Conservation (phyloP, 768 basidiomycete genomes). For the Amanita molliuscula region DNA sequence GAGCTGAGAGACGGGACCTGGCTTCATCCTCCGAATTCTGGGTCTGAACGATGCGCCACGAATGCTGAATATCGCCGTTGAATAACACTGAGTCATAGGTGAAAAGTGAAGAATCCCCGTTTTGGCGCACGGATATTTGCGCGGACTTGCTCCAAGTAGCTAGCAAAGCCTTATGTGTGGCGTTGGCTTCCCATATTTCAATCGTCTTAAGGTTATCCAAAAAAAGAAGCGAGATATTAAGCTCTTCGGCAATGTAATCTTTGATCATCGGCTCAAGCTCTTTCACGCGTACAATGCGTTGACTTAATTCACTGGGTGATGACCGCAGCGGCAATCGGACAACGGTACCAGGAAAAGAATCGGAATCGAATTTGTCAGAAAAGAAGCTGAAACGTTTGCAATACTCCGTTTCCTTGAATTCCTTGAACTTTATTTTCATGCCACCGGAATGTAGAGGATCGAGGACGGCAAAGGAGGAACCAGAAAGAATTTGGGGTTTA, state of each 20-base stretch:
- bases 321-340: slow-evolving; percentile 37
- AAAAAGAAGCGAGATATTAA: slow-evolving; percentile 31
- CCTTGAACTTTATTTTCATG: slow-evolving; percentile 17
- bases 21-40: slow-evolving; percentile 3
- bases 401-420: slow-evolving; percentile 20
- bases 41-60: slow-evolving; percentile 25
- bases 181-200: slow-evolving; percentile 27
- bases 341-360: slow-evolving; percentile 26
- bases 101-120: neutral
- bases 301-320: slow-evolving; percentile 21
- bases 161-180: slow-evolving; percentile 13
- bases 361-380: slow-evolving; percentile 8
- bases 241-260: slow-evolving; percentile 30
- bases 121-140: neutral
- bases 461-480: slow-evolving; percentile 25
- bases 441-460: slow-evolving; percentile 31
- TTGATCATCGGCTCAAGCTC: slow-evolving; percentile 28
- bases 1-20: neutral
- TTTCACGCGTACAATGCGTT: slow-evolving; percentile 17
- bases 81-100: slow-evolving; percentile 1
- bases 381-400: slow-evolving; percentile 21
- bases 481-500: slow-evolving; percentile 37
- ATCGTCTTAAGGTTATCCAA: slow-evolving; percentile 27
- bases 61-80: neutral
- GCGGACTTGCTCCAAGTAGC: slow-evolving; percentile 11